phyloP scores from a whole-genome alignment of 345 rosid genomes.

The Crucihimalaya himalaica region DNA sequence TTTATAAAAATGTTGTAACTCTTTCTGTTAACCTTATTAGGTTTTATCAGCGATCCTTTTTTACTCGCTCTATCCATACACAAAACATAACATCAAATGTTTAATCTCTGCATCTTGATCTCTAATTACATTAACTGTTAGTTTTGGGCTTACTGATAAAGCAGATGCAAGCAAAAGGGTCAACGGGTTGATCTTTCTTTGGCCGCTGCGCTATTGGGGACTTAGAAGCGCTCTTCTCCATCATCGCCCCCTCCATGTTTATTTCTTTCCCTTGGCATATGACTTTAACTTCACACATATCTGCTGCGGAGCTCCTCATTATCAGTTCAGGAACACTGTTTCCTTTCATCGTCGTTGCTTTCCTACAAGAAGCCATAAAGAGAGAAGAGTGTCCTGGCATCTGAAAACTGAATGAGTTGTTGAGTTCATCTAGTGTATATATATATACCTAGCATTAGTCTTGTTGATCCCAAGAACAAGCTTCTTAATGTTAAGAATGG shows the following conservation, averaged over 20 bases:
- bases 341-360: slow-evolving; percentile 51
- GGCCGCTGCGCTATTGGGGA: slow-evolving; percentile 22
- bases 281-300: slow-evolving; percentile 55
- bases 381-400: slow-evolving; percentile 17
- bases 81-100: slow-evolving; percentile 12
- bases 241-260: slow-evolving; percentile 27
- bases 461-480: slow-evolving; percentile 75
- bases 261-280: slow-evolving; percentile 67
- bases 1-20: slow-evolving; percentile 24
- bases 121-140: slow-evolving; percentile 25
- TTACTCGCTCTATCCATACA: slow-evolving; percentile 27
- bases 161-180: slow-evolving; percentile 51
- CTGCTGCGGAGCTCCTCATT: slow-evolving; percentile 50
- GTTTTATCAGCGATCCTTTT: slow-evolving; percentile 7
- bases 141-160: slow-evolving; percentile 47
- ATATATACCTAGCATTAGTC: slow-evolving; percentile 56
- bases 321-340: slow-evolving; percentile 54
- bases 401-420: background rate
- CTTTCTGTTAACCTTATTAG: slow-evolving; percentile 24
- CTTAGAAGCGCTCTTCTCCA: slow-evolving; percentile 24
- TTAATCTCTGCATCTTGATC: background rate
- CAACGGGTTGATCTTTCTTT: slow-evolving; percentile 34
- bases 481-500: slow-evolving; percentile 70
- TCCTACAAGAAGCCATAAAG: slow-evolving; percentile 45
- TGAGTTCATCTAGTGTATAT: background rate